phyloP scores from a whole-genome alignment of 75 land plant genomes.

The Sequoia sempervirens region DNA sequence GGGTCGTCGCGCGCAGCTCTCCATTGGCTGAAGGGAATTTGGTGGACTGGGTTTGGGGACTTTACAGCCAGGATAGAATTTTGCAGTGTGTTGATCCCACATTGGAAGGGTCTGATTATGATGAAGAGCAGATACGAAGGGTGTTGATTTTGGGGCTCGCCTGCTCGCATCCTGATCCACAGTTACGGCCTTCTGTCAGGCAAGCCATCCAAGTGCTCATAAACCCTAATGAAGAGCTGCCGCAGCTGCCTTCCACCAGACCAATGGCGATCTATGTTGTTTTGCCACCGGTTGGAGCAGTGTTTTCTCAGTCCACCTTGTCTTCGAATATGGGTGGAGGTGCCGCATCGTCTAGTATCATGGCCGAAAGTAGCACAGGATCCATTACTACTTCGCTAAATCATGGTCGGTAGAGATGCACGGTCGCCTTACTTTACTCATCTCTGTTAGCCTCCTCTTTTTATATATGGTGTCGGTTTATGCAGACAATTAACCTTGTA shows the following conservation, averaged over 20 bases:
- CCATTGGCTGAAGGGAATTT: conserved; percentile 27
- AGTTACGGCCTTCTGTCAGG: conserved; percentile 37
- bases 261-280: not conserved
- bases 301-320: not conserved
- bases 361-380: not conserved
- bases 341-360: not conserved
- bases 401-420: not conserved
- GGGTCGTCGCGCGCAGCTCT: conserved; percentile 27
- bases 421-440: too few species aligned
- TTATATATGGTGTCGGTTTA: too few species aligned
- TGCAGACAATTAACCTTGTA: too few species aligned
- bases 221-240: not conserved
- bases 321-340: not conserved
- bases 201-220: conserved; percentile 38
- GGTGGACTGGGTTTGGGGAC: conserved; percentile 62
- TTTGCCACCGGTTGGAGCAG: not conserved
- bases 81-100: conserved; percentile 39
- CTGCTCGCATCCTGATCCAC: conserved; percentile 60
- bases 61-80: conserved; percentile 24
- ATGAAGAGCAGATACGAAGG: conserved; percentile 33
- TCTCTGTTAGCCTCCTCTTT: too few species aligned
- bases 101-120: conserved; percentile 15
- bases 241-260: not conserved
- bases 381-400: not conserved
- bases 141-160: conserved; percentile 48